Conservation (phyloP, 2,329 filamentous ascomycete species). For the Fusarium euwallaceae region DNA sequence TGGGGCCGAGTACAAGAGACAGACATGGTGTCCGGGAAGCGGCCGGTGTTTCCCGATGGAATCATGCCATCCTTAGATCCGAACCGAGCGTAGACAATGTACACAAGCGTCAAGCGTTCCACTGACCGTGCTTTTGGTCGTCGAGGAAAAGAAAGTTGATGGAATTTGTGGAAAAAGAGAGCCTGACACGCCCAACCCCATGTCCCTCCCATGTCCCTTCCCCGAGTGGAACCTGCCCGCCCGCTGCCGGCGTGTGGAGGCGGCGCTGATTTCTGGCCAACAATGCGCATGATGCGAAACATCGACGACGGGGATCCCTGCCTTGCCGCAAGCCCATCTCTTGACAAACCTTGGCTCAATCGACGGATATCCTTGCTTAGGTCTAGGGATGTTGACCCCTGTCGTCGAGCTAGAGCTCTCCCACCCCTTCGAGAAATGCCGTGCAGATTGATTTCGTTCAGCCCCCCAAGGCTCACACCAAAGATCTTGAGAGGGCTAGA, state of each 20-base stretch:
- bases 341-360: slow-evolving; percentile 18
- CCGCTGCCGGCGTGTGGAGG: slow-evolving; percentile 1
- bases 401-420: slow-evolving; percentile 25
- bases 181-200: neutral
- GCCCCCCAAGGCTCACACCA: neutral
- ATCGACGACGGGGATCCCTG: slow-evolving; percentile 35
- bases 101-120: slow-evolving; percentile 14
- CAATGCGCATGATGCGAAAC: slow-evolving; percentile 33
- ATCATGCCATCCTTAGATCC: slow-evolving; percentile 46
- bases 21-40: slow-evolving; percentile 17
- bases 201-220: neutral
- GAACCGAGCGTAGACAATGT: slow-evolving; percentile 23
- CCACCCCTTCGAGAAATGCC: slow-evolving; percentile 32
- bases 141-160: slow-evolving; percentile 30
- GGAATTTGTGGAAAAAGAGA: slow-evolving; percentile 5
- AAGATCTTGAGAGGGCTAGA: slow-evolving; percentile 6
- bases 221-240: slow-evolving; percentile 2
- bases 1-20: slow-evolving; percentile 21
- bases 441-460: slow-evolving; percentile 20
- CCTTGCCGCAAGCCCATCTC: slow-evolving; percentile 16
- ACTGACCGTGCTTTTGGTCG: neutral
- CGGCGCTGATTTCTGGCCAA: slow-evolving; percentile 15
- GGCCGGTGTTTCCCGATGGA: slow-evolving; percentile 46
- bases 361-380: neutral
- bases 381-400: slow-evolving; percentile 11